Conservation (phyloP, 495 filamentous ascomycete species). For the Aspergillus homomorphus region DNA sequence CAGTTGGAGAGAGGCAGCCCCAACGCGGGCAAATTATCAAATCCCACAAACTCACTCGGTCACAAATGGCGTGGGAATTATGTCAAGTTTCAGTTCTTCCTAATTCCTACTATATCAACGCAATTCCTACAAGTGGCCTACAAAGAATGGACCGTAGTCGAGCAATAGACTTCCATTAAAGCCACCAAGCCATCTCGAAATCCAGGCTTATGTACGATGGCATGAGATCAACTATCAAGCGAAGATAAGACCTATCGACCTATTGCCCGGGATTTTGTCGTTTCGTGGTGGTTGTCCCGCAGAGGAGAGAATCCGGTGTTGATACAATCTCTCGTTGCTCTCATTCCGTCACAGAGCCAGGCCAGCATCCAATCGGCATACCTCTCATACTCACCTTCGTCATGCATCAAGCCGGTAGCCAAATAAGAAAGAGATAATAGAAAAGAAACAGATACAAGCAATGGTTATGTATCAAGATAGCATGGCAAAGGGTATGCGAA, state of each 20-base stretch:
- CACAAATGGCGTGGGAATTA: too few relatives aligned
- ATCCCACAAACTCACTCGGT: neutral
- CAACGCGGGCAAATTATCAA: too few relatives aligned
- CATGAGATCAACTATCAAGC: neutral
- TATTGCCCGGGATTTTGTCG: neutral
- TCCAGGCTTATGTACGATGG: neutral
- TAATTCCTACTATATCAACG: neutral
- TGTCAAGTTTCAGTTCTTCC: too few relatives aligned
- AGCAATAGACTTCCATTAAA: neutral
- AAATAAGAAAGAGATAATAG: conserved; percentile 1
- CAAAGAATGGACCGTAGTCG: neutral
- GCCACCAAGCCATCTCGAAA: neutral
- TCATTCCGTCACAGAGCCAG: neutral
- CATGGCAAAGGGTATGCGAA: neutral
- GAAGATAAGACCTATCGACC: neutral
- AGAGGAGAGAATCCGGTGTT: neutral
- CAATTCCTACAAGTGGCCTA: neutral
- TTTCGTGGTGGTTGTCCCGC: neutral
- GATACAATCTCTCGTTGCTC: neutral
- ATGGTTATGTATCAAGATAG: neutral
- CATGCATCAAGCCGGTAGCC: neutral
- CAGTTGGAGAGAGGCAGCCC: neutral
- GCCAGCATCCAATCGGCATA: neutral
- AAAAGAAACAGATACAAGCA: neutral
- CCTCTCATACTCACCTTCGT: neutral